Percentiles rank a stretch among this genome's conserved stretches.
Conservation (phyloP, 2,329 filamentous ascomycete genomes). For the Xylariales sp. region DNA sequence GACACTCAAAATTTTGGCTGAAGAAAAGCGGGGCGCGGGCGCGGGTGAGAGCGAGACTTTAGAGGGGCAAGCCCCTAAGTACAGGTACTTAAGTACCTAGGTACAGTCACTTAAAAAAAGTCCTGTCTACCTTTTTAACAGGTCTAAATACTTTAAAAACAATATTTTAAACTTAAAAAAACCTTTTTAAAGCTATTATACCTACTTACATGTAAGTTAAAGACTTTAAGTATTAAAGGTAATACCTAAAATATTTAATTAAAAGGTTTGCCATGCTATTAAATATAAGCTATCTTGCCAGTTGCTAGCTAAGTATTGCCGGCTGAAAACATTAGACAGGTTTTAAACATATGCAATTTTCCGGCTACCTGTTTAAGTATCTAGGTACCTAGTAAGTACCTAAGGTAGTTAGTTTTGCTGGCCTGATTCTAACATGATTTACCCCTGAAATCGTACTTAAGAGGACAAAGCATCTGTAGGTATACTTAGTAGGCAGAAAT, state of each 20-base stretch:
- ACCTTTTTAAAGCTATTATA: too few species aligned
- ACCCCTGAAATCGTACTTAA: slow-evolving; percentile 23
- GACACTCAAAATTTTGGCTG: slow-evolving; percentile 48
- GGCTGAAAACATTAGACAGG: background rate
- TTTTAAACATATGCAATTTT: too few species aligned
- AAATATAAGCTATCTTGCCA: background rate
- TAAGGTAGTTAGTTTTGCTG: slow-evolving; percentile 9
- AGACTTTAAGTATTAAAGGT: too few species aligned
- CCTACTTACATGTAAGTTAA: too few species aligned
- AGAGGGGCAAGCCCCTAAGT: slow-evolving; percentile 35
- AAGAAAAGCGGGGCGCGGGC: slow-evolving; percentile 41
- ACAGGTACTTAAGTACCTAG: slow-evolving; percentile 1
- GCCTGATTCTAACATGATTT: slow-evolving; percentile 32
- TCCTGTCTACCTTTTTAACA: too few species aligned
- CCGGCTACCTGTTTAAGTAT: too few species aligned
- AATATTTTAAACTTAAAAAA: too few species aligned
- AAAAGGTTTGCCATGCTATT: too few species aligned
- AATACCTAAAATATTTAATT: too few species aligned
- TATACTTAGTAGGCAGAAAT: too few species aligned
- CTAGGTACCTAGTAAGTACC: background rate
- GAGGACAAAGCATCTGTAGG: background rate
- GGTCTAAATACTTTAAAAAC: too few species aligned
- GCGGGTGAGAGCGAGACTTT: slow-evolving; percentile 25
- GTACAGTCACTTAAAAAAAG: too few species aligned
- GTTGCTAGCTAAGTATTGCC: background rate